Base-by-base conservation (phyloP, 164 flowering plant genomes). In the Chimonanthus praecox region DNA sequence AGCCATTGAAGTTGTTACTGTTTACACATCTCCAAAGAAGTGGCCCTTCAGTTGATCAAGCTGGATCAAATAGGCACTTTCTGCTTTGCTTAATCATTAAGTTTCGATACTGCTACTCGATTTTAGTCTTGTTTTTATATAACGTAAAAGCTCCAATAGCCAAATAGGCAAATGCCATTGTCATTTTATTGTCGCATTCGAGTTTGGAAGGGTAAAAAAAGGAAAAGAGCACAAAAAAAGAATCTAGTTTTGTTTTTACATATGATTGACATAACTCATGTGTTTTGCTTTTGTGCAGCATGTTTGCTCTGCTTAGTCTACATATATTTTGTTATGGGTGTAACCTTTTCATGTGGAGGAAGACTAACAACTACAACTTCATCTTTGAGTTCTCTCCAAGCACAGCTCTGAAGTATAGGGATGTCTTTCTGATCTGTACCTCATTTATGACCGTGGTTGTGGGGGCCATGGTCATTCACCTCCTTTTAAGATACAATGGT, bases 271-370 rank as follows among this genome's bases (percentile, higher is more conserved):
- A 62, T 20, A 2, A 63, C 21, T 9, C 4, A 2, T 63, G 66
- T 6, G 66, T 15, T 43, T 43, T 2, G 4, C 54, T 46, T 62
- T 66, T 69, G 4, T 85, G 94, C 92, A 96, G 99, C 81, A 87
- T 89, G 83, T 91, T 96, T 83, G 94, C 99, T 4, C 78, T 96
- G 85, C 80, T 92, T 63, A 91, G 99, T 83, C 78, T 96, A 87
- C 99, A 96, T 79, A 58, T 96, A 84, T 96, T 96, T 79, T 77
- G 89, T 88, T 96, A 96, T 71, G 99, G 99, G 15, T 96, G 99
- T 90, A 94, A 94, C 80, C 77, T 96, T 47, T 87, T 86, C 81
- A 78, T 86, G 89, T 96, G 99, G 99, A 94, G 80, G 88, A 86
- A 77, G 71, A 88, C 92, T 58, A 87, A 97, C 80, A 96, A 94